Percentiles rank a stretch among this genome's conserved stretches.
Conservation (phyloP, 2,329 filamentous ascomycete genomes). For the Fusarium sp. region DNA sequence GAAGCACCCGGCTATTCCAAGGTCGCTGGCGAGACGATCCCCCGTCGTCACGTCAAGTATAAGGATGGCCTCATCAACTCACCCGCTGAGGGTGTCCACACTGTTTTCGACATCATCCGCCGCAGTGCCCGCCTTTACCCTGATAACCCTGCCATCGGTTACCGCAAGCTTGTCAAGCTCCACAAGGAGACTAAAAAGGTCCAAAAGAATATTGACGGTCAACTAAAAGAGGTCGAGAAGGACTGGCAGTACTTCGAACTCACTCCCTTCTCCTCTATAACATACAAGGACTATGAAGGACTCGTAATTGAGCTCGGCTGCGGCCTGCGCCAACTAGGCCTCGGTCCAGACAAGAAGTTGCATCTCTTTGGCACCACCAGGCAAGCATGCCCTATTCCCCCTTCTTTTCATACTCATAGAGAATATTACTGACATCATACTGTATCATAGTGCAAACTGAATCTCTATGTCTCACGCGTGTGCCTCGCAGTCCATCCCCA, state of each 20-base stretch:
- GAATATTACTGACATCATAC: neutral
- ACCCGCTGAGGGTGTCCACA: conserved; percentile 79
- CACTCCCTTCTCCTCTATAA: conserved; percentile 81
- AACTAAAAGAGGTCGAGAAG: conserved; percentile 86
- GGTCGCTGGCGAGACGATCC: conserved; percentile 86
- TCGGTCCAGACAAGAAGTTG: conserved; percentile 76
- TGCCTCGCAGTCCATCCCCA: conserved; percentile 88
- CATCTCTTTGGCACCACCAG: conserved; percentile 90
- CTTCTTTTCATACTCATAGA: too few relatives aligned
- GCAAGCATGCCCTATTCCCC: conserved; percentile 55
- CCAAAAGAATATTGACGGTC: conserved; percentile 88
- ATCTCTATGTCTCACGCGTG: conserved; percentile 83
- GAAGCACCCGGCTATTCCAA: conserved; percentile 78
- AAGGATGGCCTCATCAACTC: conserved; percentile 78
- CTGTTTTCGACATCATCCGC: conserved; percentile 84
- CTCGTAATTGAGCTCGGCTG: conserved; percentile 78
- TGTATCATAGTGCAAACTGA: conserved; percentile 78
- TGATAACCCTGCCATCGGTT: conserved; percentile 77
- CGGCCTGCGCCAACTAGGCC: conserved; percentile 81
- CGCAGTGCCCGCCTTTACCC: conserved; percentile 75
- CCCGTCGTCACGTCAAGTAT: conserved; percentile 79
- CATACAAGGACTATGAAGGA: conserved; percentile 84
- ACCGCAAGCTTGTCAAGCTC: conserved; percentile 80
- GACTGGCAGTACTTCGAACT: conserved; percentile 93
- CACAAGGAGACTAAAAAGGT: conserved; percentile 91